A percentile compares a stretch with the other conserved stretches of the same genome.
These are phyloP conservation scores for Colletotrichum truncatum DNA, from an alignment of 2,329 filamentous ascomycete species.

Conservation along the genomic window DNA sequence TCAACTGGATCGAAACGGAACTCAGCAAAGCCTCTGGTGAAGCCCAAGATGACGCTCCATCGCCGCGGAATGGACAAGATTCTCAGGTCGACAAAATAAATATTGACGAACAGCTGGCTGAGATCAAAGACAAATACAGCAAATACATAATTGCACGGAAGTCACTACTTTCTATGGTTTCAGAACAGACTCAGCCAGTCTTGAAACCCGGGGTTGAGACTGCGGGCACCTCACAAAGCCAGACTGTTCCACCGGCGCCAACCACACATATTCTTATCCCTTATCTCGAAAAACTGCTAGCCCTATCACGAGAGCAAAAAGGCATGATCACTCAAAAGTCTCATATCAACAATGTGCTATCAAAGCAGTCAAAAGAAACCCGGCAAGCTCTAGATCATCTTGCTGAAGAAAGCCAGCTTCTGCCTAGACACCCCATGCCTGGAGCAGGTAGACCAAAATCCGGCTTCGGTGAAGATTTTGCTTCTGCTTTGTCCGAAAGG, in stretches of 20 bases:
- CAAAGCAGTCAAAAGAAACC: conserved; percentile 60
- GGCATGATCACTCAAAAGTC: conserved; percentile 66
- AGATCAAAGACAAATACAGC: conserved; percentile 63
- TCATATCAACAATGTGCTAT: conserved; percentile 59
- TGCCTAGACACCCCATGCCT: conserved; percentile 60
- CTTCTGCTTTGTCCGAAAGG: conserved; percentile 44
- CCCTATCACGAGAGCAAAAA: conserved; percentile 65
- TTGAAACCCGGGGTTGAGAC: conserved; percentile 28
- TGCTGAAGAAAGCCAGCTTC: conserved; percentile 69
- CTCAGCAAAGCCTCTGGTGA: conserved; percentile 60
- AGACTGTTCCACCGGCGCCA: conserved; percentile 33
- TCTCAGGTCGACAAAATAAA: conserved; percentile 32
- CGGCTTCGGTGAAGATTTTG: conserved; percentile 56
- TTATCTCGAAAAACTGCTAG: conserved; percentile 63
- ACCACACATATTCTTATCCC: conserved; percentile 60
- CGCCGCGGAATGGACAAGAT: conserved; percentile 32
- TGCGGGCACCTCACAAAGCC: conserved; percentile 8
- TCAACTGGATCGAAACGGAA: conserved; percentile 72
- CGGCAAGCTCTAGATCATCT: conserved; percentile 61
- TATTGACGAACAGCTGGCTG: conserved; percentile 51
- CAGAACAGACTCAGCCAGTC: conserved; percentile 41
- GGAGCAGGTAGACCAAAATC: conserved; percentile 42
- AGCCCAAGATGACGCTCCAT: conserved; percentile 29
- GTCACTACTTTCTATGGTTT: conserved; percentile 53
- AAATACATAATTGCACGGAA: conserved; percentile 61